Evolutionary conservation across 148 eudicot species (phyloP).

Genomic region (Arbutus unedo): DNA sequence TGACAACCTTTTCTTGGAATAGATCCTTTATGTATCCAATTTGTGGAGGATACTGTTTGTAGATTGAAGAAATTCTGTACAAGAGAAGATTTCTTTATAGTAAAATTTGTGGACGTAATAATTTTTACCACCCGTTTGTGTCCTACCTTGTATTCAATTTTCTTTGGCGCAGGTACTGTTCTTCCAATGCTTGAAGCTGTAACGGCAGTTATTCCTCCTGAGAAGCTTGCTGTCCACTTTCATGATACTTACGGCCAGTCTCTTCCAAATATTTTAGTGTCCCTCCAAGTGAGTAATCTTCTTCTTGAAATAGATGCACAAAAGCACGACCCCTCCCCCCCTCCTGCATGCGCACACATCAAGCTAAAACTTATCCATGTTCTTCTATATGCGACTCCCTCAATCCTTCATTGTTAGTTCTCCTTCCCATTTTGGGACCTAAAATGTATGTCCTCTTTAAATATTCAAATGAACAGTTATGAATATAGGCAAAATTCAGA

Average conservation of each 20-base stretch:
- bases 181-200: constrained; percentile 73
- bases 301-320: neutral
- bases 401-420: neutral
- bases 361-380: neutral
- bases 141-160: constrained; percentile 11
- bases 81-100: neutral
- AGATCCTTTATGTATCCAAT: neutral
- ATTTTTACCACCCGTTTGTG: neutral
- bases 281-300: constrained; percentile 51
- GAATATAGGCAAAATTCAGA: neutral
- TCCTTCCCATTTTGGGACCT: neutral
- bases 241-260: constrained; percentile 76
- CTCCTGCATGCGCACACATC: neutral
- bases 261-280: constrained; percentile 58
- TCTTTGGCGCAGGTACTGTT: constrained; percentile 42
- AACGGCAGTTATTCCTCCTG: constrained; percentile 50
- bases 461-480: neutral
- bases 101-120: neutral
- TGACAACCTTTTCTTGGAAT: neutral
- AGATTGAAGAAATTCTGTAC: neutral
- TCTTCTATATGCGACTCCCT: neutral
- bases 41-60: neutral
- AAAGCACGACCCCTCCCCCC: too few relatives aligned
- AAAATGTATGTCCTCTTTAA: neutral
- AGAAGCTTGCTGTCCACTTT: constrained; percentile 65